phyloP scores from a whole-genome alignment of 371 early-diverging fungal species.

The Basidiobolus meristosporus region DNA sequence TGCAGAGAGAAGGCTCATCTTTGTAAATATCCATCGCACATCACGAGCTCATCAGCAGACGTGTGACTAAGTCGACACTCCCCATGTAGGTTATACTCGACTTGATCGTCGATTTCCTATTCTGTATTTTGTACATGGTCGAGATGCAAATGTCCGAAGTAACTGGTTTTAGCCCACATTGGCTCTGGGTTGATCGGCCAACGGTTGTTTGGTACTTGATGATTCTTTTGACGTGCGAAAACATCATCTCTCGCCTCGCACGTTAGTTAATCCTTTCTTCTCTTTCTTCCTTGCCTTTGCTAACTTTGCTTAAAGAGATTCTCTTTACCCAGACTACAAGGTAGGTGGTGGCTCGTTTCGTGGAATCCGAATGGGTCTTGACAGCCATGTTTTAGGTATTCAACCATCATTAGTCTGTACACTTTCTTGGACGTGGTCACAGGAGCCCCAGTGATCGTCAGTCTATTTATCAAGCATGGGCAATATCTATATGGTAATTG shows the following conservation, averaged over 20 bases:
- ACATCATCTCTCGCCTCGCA: constrained; percentile 4
- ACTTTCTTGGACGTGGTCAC: constrained; percentile 28
- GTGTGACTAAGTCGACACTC: too few relatives aligned
- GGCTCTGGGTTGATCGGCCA: constrained; percentile 37
- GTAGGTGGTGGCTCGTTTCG: constrained; percentile 5
- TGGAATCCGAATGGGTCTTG: too few relatives aligned
- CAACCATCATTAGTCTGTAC: constrained; percentile 17
- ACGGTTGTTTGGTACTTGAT: constrained; percentile 20
- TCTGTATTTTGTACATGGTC: constrained; percentile 38
- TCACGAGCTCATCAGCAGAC: too few relatives aligned
- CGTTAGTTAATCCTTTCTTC: constrained; percentile 9
- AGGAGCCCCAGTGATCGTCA: constrained; percentile 22
- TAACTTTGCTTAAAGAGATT: constrained; percentile 11
- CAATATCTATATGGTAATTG: constrained; percentile 18
- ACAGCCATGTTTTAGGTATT: too few relatives aligned
- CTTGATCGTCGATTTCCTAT: constrained; percentile 29
- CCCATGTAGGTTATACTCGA: constrained; percentile 35
- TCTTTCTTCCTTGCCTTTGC: constrained; percentile 8
- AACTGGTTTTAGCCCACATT: constrained; percentile 19
- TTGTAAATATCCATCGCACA: too few relatives aligned
- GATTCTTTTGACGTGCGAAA: constrained; percentile 8
- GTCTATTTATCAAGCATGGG: constrained; percentile 20
- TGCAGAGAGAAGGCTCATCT: too few relatives aligned
- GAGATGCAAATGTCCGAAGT: constrained; percentile 34
- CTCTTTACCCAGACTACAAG: constrained; percentile 2